Base-by-base conservation (phyloP, 768 basidiomycete genomes). In the Mycena rebaudengoi region DNA sequence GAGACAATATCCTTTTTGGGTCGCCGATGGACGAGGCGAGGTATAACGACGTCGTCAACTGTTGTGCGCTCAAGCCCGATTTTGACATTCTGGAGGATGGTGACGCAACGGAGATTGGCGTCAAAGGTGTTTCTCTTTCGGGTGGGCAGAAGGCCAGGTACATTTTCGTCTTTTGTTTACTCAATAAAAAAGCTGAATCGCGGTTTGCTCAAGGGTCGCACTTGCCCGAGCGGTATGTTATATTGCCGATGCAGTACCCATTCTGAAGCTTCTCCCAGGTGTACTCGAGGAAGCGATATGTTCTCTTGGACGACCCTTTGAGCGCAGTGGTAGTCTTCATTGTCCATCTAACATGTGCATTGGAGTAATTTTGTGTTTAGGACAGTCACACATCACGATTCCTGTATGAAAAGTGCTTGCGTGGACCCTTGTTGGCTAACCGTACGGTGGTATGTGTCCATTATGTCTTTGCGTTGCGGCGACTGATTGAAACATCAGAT, bases 81-180 rank as follows among this genome's bases (percentile, higher is more conserved):
- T 75, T 99, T 55, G 86, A 91, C 5, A 85, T 95, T 21, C 75
- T 98, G 2, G 93, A 96, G 58, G 90, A 96, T 68, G 97, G 97
- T 0, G 95, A 94, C 69, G 78, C 75, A 50, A 95, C 94, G 0
- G 91, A 94, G 75, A 92, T 96, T 65, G 94, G 94, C 18, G 89
- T 88, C 13, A 82, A 88, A 83, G 85, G 49, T 35, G 59, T 64
- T 1, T 57, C 49, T 0, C 23, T 68, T 16, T 64, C 62, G 11
- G 88, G 88, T 39, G 88, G 88, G 20, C 88, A 89, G 70, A 88
- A 89, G 71, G 85, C 87, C 60, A 78, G 87, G 86, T 85, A 67
- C 50, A 78, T 63, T 14, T 23, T 8, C 8, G n/a, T 3, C 20
- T 11, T 20, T n/a, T 7, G n/a, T 53, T 13, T 33, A n/a, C 23